Conservation (phyloP, 2,329 filamentous ascomycete species). For the Trichoderma harzianum region DNA sequence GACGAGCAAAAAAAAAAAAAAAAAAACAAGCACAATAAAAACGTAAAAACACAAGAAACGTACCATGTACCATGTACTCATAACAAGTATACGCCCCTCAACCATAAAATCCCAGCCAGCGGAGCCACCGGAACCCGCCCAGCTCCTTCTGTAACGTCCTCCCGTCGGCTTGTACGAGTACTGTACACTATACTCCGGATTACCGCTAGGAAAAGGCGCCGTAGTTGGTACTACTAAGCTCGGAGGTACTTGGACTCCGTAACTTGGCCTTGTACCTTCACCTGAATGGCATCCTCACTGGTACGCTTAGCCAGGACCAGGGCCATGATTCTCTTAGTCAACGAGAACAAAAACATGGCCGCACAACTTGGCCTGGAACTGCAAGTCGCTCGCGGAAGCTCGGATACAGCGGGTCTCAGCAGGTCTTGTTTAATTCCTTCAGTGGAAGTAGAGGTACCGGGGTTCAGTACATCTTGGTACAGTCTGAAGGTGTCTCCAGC, state of each 20-base stretch:
- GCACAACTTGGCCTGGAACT: neutral
- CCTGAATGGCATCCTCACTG: neutral
- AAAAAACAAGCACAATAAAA: neutral
- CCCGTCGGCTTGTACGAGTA: neutral
- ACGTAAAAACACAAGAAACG: neutral
- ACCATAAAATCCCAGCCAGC: neutral
- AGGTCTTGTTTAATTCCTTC: neutral
- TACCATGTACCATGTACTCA: neutral
- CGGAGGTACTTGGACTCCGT: neutral
- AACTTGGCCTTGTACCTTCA: neutral
- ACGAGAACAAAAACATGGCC: neutral
- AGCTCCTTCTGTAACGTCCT: neutral
- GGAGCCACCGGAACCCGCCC: neutral
- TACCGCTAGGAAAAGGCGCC: neutral
- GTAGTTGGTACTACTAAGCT: neutral
- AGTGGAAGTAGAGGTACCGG: neutral
- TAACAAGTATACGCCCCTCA: neutral
- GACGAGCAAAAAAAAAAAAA: neutral
- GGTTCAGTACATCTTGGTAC: neutral
- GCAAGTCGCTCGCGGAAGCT: constrained; percentile 13
- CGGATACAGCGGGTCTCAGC: constrained; percentile 1
- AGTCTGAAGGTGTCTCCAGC: neutral
- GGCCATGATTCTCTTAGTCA: constrained; percentile 12
- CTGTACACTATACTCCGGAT: neutral
- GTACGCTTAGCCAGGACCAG: neutral